Evolutionary conservation across 768 basidiomycete species (phyloP).

Genomic region (Plicaturopsis crispa): DNA sequence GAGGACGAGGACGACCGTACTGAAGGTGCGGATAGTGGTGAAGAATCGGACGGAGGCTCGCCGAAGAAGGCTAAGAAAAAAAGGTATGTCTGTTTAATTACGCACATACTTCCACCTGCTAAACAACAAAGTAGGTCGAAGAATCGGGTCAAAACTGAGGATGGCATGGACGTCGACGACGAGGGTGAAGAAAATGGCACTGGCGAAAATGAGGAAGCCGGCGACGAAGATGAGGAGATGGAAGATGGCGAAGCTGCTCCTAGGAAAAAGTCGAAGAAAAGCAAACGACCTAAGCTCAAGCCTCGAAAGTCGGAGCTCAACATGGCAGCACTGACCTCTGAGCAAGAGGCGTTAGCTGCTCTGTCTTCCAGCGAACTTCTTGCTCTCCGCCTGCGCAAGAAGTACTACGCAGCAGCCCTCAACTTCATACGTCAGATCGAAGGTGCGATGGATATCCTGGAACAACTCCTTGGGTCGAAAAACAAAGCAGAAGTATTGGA

Average conservation of each 20-base stretch:
- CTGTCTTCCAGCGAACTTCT: constrained; percentile 60
- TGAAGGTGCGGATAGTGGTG: too few species aligned
- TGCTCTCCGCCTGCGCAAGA: constrained; percentile 66
- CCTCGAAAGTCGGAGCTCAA: constrained; percentile 67
- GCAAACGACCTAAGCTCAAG: constrained; percentile 38
- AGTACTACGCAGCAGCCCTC: constrained; percentile 82
- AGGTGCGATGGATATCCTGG: constrained; percentile 41
- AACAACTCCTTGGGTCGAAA: constrained; percentile 77
- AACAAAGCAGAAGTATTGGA: constrained; percentile 81
- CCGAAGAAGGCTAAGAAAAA: constrained; percentile 11
- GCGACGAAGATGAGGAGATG: constrained; percentile 29
- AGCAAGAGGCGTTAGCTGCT: constrained; percentile 64
- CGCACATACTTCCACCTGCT: too few species aligned
- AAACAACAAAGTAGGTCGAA: too few species aligned
- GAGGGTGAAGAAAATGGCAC: constrained; percentile 25
- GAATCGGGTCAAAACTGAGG: constrained; percentile 25
- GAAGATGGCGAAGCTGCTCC: constrained; percentile 23
- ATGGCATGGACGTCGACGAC: constrained; percentile 56
- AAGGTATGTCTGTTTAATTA: constrained; percentile 5
- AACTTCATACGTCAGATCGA: constrained; percentile 71
- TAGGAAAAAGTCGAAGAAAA: constrained; percentile 31
- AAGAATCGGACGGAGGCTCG: too few species aligned
- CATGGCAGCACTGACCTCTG: constrained; percentile 58
- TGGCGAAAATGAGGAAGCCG: constrained; percentile 28
- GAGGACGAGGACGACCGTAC: constrained; percentile 15